A percentile compares a stretch with the other conserved stretches of the same genome.
phyloP scores from a whole-genome alignment of 1,284 basidiomycete genomes.

The Schizophyllum amplum region DNA sequence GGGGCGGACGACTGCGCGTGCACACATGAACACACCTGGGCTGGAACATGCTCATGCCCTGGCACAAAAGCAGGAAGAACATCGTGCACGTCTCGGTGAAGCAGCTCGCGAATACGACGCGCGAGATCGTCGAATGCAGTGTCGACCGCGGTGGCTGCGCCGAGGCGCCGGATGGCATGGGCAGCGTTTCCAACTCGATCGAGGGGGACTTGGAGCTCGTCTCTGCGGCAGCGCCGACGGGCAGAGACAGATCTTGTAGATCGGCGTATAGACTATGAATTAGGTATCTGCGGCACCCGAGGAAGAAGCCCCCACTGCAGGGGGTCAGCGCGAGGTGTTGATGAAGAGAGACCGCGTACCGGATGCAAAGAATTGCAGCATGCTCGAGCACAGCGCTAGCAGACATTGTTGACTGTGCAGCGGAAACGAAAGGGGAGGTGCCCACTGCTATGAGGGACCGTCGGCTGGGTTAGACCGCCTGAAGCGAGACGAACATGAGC shows the following conservation, averaged over 20 bases:
- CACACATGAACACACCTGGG: constrained; percentile 33
- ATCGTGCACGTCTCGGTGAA: constrained; percentile 64
- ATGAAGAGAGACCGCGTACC: background rate
- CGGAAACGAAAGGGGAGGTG: too few species aligned
- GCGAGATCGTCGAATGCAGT: constrained; percentile 46
- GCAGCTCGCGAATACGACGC: constrained; percentile 51
- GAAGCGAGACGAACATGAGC: too few species aligned
- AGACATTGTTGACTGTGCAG: too few species aligned
- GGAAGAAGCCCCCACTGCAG: constrained; percentile 38
- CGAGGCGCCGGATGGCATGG: constrained; percentile 22
- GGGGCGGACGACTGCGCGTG: background rate
- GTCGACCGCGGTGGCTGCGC: constrained; percentile 21
- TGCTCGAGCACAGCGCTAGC: too few species aligned
- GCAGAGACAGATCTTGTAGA: constrained; percentile 33
- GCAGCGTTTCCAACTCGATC: constrained; percentile 37
- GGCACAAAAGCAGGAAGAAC: constrained; percentile 59
- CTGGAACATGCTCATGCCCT: constrained; percentile 46
- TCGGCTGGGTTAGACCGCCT: too few species aligned
- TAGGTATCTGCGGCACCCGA: constrained; percentile 47
- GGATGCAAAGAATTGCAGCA: background rate
- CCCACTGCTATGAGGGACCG: too few species aligned
- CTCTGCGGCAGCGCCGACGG: too few species aligned
- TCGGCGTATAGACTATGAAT: constrained; percentile 48
- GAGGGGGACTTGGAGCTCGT: constrained; percentile 7
- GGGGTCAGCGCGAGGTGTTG: background rate